Evolutionary conservation across 768 basidiomycete genomes (phyloP).

Genomic region (Clitopilus hobsonii): DNA sequence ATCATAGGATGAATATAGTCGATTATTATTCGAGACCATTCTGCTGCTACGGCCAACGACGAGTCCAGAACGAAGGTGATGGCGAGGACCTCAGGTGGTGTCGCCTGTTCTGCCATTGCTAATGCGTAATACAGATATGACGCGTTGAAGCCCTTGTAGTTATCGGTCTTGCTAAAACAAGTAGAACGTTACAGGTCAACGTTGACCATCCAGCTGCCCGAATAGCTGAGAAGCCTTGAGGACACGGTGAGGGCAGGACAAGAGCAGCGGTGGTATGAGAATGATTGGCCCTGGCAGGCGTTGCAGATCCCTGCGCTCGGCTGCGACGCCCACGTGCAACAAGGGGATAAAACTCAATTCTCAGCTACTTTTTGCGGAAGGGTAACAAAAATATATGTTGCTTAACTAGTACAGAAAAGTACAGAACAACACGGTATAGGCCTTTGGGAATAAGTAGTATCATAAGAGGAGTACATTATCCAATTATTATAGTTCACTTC

Average conservation of each 20-base stretch:
- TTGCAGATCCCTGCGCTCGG: neutral
- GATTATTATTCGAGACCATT: constrained; percentile 43
- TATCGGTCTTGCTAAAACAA: neutral
- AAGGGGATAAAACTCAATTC: neutral
- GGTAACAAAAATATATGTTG: too few species aligned
- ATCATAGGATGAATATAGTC: constrained; percentile 50
- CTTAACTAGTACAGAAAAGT: too few species aligned
- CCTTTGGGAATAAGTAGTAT: too few species aligned
- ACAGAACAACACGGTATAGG: too few species aligned
- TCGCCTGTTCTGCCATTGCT: neutral
- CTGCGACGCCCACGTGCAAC: neutral
- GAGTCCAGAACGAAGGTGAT: constrained; percentile 60
- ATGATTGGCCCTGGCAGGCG: neutral
- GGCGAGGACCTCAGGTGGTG: constrained; percentile 27
- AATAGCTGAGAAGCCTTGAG: neutral
- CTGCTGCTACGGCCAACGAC: constrained; percentile 45
- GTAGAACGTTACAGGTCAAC: neutral
- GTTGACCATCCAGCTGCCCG: neutral
- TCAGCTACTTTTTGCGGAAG: neutral
- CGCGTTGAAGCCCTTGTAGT: too few species aligned
- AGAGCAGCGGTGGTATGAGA: neutral
- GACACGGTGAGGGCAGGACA: neutral
- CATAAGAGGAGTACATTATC: neutral
- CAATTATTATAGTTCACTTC: neutral
- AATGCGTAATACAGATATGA: neutral